Evolutionary conservation across 2,329 filamentous ascomycete genomes (phyloP), one percentile per base, ranked within the genome.

Genomic region (Colletotrichum tanaceti): DNA sequence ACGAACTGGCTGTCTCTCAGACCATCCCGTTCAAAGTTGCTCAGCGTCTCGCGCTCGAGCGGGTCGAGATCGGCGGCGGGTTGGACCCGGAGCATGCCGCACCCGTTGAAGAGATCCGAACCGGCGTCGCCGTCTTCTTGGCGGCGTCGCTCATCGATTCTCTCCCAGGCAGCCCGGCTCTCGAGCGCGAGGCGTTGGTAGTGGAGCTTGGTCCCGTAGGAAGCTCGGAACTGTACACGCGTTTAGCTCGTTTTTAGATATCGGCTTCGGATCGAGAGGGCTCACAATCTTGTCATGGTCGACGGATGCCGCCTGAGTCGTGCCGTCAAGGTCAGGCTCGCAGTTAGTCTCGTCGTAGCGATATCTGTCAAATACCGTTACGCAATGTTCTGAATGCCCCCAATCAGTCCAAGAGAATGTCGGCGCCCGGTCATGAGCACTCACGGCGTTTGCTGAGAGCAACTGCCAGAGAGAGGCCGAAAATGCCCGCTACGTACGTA

Each of bases 1-100:
- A 75, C 65, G 43, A 75, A 75, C 32, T 75, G 73, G 0, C 71
- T 72, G 28, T 71, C 52, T 11, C 73, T 67, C 6, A 75, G 47
- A 14, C 74, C 73, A 13, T 73, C 71, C 4, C 73, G 73, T 49
- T 73, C 59, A 68, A 75, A 73, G 64, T 71, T 74, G 10, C 52
- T 65, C 22, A 75, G 61, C 0, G 72, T 75, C 52, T 75, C 74
- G 49, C 68, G 68, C 54, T 75, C 74, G 18, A 75, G 63, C 2
- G 61, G 64, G 2, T 71, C 71, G 5, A 75, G 67, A 5, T 68
- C 52, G 5, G 59, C 70, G 0, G 71, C 50, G 0, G 74, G 73
- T 63, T 75, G 74, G 4, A 74, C 73, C 9, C 74, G 73, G 6
- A 75, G 71, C 74, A 75, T 75, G n/a, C 74, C 73, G 41, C 70